A percentile compares a stretch with the other conserved stretches of the same genome.
Evolutionary conservation across 202 grass and related monocot genomes (phyloP).

Genomic region (Digitaria exilis): DNA sequence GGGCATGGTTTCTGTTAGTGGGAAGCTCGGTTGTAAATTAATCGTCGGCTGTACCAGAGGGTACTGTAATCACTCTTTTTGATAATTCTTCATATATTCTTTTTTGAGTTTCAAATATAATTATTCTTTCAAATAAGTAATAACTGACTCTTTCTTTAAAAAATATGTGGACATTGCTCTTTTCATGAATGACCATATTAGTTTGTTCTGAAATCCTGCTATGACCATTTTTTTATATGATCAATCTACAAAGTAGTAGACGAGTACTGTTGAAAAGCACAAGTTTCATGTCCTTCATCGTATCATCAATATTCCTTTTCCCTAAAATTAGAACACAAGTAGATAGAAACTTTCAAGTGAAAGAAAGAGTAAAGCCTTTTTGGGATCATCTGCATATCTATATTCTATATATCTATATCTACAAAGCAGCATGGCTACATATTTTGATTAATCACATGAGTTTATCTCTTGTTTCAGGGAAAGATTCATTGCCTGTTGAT

Average conservation of each 20-base stretch:
- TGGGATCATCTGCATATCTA: constrained; percentile 10
- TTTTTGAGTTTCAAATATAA: not conserved
- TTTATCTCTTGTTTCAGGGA: constrained; percentile 69
- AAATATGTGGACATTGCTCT: not conserved
- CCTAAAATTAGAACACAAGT: constrained; percentile 12
- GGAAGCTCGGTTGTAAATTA: not conserved
- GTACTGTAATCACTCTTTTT: constrained; percentile 10
- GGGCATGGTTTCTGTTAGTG: not conserved
- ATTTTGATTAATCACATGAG: constrained; percentile 21
- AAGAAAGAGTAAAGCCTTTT: constrained; percentile 21
- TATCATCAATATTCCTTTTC: constrained; percentile 8
- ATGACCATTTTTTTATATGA: not conserved
- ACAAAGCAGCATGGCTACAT: constrained; percentile 13
- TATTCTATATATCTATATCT: constrained; percentile 9
- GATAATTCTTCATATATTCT: not conserved
- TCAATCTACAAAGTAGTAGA: not conserved
- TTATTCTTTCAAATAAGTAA: not conserved
- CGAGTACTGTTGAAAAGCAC: constrained; percentile 2
- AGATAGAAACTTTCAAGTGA: constrained; percentile 10
- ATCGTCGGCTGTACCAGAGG: constrained; percentile 9
- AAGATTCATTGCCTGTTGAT: constrained; percentile 76
- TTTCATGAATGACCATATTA: constrained; percentile 10
- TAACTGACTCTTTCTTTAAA: not conserved
- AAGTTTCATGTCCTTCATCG: not conserved
- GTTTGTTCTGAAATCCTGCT: constrained; percentile 1